These are phyloP conservation scores for Fusarium staphyleae DNA, from an alignment of 2,329 filamentous ascomycete genomes.

Conservation along the genomic window DNA sequence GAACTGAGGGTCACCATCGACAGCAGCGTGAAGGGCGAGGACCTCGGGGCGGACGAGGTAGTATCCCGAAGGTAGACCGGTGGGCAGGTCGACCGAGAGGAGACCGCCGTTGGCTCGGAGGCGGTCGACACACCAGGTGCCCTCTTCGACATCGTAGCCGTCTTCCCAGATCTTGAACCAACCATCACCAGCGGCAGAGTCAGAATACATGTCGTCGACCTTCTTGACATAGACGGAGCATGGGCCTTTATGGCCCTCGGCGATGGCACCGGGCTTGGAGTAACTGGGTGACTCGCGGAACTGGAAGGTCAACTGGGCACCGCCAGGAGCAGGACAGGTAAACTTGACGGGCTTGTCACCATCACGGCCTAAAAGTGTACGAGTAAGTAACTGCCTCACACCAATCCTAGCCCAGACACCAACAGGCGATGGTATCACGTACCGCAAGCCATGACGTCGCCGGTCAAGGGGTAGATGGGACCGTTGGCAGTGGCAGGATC, in stretches of 20 bases:
- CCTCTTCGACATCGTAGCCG: constrained; percentile 63
- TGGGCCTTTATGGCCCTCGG: constrained; percentile 69
- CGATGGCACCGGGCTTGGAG: constrained; percentile 62
- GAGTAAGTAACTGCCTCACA: neutral
- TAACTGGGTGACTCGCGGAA: constrained; percentile 69
- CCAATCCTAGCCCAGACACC: fast-evolving
- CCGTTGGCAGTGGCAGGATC: constrained; percentile 59
- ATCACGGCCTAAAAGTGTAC: constrained; percentile 48
- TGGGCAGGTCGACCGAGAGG: constrained; percentile 67
- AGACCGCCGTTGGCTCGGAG: constrained; percentile 70
- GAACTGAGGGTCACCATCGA: constrained; percentile 70
- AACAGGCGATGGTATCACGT: constrained; percentile 39
- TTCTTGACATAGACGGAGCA: constrained; percentile 79
- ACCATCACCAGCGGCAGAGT: constrained; percentile 65
- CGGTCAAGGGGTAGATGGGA: constrained; percentile 65
- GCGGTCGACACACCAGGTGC: constrained; percentile 74
- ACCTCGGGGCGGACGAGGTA: constrained; percentile 78
- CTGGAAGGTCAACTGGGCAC: constrained; percentile 68
- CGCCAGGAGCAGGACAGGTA: constrained; percentile 58
- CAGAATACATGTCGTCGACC: constrained; percentile 61
- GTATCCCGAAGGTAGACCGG: constrained; percentile 67
- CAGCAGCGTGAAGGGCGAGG: constrained; percentile 70
- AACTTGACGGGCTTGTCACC: constrained; percentile 55
- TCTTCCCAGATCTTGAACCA: constrained; percentile 84
- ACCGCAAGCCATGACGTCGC: constrained; percentile 76